Percentiles rank a stretch among this genome's conserved stretches.
phyloP scores from a whole-genome alignment of 202 grass and related monocot genomes.

The Bolboschoenoplectus hybrid region DNA sequence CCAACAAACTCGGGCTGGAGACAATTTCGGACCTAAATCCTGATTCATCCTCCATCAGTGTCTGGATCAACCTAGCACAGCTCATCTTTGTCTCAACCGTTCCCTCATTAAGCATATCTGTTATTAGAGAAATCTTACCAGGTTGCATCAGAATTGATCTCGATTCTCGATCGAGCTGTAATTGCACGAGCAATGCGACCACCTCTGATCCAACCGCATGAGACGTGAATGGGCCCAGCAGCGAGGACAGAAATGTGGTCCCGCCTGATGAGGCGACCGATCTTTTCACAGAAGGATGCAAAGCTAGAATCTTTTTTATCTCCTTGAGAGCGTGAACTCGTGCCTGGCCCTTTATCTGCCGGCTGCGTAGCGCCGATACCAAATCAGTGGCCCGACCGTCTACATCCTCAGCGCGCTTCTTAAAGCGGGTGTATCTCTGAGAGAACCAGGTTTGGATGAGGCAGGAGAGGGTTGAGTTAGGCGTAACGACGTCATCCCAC shows the following conservation, averaged over 20 bases:
- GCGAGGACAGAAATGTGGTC: conserved; percentile 58
- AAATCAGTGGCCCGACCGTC: conserved; percentile 83
- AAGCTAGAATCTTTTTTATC: conserved; percentile 55
- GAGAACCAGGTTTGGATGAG: conserved; percentile 98
- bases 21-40: conserved; percentile 82
- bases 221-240: conserved; percentile 85
- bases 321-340: conserved; percentile 68
- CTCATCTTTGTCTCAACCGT: conserved; percentile 84
- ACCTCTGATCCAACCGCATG: conserved; percentile 92
- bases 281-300: conserved; percentile 74
- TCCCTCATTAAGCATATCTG: conserved; percentile 92
- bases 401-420: conserved; percentile 91
- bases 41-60: conserved; percentile 73
- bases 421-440: conserved; percentile 66
- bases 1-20: conserved; percentile 83
- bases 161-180: conserved; percentile 62
- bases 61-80: conserved; percentile 69
- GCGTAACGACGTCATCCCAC: conserved; percentile 85
- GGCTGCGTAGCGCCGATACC: conserved; percentile 60
- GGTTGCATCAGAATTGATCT: conserved; percentile 91
- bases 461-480: conserved; percentile 86
- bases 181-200: conserved; percentile 68
- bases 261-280: conserved; percentile 61
- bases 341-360: conserved; percentile 72
- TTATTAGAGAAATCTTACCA: conserved; percentile 79